These are phyloP conservation scores for Yarrowia alimentaria DNA, from an alignment of 805 yeast species.

Conservation along the genomic window DNA sequence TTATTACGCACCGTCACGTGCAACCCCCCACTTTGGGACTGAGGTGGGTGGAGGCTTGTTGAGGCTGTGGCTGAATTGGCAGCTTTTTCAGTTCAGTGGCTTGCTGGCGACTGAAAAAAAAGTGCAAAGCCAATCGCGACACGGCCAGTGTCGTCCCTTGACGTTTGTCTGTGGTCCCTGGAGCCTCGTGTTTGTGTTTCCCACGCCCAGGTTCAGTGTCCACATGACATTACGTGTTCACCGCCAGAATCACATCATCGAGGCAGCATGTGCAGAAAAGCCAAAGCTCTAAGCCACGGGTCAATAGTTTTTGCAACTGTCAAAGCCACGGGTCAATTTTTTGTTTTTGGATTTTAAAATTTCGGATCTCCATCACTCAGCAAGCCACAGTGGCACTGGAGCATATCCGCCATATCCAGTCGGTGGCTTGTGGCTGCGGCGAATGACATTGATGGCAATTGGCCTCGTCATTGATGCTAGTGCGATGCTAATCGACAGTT, in stretches of 20 bases:
- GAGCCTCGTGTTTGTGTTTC: no score
- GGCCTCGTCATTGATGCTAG: no score
- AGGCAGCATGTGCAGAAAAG: conserved; percentile 18
- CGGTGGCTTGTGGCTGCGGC: conserved; percentile 22
- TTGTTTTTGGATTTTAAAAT: no score
- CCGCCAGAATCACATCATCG: conserved; percentile 23
- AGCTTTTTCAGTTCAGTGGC: conserved; percentile 8
- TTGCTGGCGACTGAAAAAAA: background rate
- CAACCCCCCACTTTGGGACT: no score
- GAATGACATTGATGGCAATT: no score
- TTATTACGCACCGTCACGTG: conserved; percentile 24
- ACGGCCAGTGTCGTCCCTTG: no score
- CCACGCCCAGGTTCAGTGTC: background rate
- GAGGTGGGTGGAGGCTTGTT: no score
- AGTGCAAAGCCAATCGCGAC: no score
- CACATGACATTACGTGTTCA: conserved; percentile 16
- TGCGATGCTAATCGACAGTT: no score
- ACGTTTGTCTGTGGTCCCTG: no score
- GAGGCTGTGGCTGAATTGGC: conserved; percentile 14
- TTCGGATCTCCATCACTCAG: background rate
- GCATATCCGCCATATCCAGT: background rate
- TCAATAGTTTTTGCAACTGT: background rate
- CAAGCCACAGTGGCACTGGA: conserved; percentile 19
- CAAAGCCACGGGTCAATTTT: conserved; percentile 21
- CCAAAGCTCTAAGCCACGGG: conserved; percentile 22